Conservation (phyloP, 306 rosid species). For the Vigna angularis region DNA sequence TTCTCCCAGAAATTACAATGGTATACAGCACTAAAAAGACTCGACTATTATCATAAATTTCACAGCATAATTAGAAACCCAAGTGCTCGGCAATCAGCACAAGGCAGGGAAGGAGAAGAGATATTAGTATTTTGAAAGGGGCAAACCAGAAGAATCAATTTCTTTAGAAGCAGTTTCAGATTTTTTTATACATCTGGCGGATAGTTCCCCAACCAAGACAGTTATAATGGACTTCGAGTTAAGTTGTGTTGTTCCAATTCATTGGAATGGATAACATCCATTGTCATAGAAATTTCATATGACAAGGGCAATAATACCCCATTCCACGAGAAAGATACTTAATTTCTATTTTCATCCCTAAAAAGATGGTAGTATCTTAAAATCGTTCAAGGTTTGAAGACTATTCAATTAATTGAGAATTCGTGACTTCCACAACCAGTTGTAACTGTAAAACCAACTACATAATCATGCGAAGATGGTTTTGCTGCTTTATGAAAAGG, state of each 20-base stretch:
- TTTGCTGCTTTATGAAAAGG: not conserved
- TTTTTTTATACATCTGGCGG: too few relatives aligned
- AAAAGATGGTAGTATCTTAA: not conserved
- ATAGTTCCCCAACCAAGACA: too few relatives aligned
- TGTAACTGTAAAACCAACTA: not conserved
- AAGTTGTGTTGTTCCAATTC: too few relatives aligned
- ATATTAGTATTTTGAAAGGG: not conserved
- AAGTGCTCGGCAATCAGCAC: not conserved
- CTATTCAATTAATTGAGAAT: not conserved
- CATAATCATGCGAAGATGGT: not conserved
- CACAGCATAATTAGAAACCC: not conserved
- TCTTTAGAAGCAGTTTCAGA: not conserved
- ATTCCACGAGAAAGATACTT: not conserved
- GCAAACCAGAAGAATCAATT: not conserved
- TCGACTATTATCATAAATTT: not conserved
- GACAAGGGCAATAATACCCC: not conserved
- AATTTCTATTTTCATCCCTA: not conserved
- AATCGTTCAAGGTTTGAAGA: not conserved
- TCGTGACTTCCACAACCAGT: not conserved
- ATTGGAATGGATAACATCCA: not conserved
- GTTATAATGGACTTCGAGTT: too few relatives aligned
- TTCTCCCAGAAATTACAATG: not conserved
- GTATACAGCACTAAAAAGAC: not conserved
- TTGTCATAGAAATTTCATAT: too few relatives aligned
- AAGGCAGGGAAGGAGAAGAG: too few relatives aligned